Evolutionary conservation across 2,329 filamentous ascomycete species (phyloP).

Genomic region (Botryotinia globosa): DNA sequence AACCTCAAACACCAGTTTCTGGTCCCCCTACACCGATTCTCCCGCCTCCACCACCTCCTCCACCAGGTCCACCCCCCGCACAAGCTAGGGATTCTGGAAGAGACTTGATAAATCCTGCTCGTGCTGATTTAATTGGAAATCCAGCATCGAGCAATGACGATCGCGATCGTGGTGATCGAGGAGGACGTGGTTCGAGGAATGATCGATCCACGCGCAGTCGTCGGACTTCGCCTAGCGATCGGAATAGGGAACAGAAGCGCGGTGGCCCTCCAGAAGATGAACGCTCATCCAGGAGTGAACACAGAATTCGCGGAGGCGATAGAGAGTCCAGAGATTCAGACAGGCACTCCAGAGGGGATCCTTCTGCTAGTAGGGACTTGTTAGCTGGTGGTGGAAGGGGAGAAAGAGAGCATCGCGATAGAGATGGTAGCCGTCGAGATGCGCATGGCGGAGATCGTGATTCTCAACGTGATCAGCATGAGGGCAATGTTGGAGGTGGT

Average conservation of each 20-base stretch:
- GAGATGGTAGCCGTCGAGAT: constrained; percentile 25
- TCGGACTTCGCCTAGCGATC: constrained; percentile 34
- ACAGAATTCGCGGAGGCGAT: constrained; percentile 32
- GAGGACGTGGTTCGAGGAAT: constrained; percentile 33
- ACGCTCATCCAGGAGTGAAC: constrained; percentile 30
- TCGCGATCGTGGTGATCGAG: constrained; percentile 30
- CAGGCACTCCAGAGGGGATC: constrained; percentile 11
- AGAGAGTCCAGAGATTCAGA: constrained; percentile 26
- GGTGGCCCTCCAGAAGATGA: constrained; percentile 31
- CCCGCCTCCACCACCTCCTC: constrained; percentile 48
- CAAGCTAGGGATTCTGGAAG: constrained; percentile 27
- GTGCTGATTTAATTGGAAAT: constrained; percentile 36
- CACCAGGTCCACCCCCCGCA: constrained; percentile 32
- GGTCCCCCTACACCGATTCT: constrained; percentile 51
- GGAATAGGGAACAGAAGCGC: constrained; percentile 35
- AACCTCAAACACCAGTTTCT: constrained; percentile 54
- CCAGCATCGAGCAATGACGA: constrained; percentile 22
- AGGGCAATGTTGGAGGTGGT: neutral
- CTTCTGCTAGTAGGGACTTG: constrained; percentile 24
- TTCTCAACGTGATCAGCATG: constrained; percentile 12
- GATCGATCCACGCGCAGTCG: constrained; percentile 38
- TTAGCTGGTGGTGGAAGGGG: constrained; percentile 25
- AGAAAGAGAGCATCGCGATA: constrained; percentile 25
- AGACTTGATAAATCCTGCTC: constrained; percentile 33
- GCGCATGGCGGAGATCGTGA: constrained; percentile 18